Evolutionary conservation across 2,329 filamentous ascomycete species (phyloP), one percentile per base, ranked within the genome.

Genomic region (Colletotrichum noveboracense): DNA sequence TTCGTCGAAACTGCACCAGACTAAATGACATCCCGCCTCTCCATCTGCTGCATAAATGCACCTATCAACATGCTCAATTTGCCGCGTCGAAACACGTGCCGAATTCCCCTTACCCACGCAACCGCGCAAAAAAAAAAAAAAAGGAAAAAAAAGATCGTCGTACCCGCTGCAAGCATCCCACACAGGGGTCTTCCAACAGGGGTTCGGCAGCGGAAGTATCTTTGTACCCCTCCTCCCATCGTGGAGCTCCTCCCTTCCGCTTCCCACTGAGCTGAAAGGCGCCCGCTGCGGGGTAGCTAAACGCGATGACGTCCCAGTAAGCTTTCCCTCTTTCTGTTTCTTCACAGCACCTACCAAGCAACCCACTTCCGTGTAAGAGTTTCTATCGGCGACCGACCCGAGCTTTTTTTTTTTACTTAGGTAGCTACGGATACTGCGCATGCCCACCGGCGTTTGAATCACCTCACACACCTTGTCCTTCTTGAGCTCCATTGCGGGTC

Each of bases 31-130:
- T 26, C 28, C 26, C 14, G 10, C 21, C 52, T 16, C 52, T 4
- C 14, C n/a, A 16, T 16, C 52, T 16, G 14, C 6, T 5, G 52
- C n/a, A 61, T 30, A 21, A 34, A 30, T 26, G 14, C 13, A 21
- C 24, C 58, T 32, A 32, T 30, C 28, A 61, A 34, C 2, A 61
- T 34, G 16, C 28, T n/a, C 8, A 16, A 18, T 26, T 24, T 24
- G 9, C 21, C 21, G 48, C 36, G 16, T 52, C 38, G 48, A 56
- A 21, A n/a, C 43, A 52, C 43, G 28, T 32, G 18, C 24, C 13
- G 10, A 64, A 26, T 34, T 75, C 68, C 61, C 61, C 72, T 62
- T 71, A 75, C 72, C 68, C 68, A 75, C 43, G 24, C 30, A 30
- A 56, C 13, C 0, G 18, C 38, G 21, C 10, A 56, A 56, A 52